Evolutionary conservation across 331 rosid genomes (phyloP).

Genomic region (Spiraea crenata): DNA sequence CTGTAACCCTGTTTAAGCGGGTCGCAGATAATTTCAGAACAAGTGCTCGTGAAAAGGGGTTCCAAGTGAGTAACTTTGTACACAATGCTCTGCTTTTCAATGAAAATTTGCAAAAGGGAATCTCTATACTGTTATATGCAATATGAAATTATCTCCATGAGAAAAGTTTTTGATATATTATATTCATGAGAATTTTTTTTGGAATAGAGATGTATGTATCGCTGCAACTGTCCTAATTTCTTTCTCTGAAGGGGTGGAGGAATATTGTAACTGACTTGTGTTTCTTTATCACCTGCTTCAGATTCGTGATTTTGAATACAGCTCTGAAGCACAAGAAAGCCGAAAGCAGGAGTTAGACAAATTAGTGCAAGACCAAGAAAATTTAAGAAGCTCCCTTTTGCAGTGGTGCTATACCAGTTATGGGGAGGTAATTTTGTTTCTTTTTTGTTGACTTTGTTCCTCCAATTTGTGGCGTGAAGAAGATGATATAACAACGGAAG

Average conservation of each 20-base stretch:
- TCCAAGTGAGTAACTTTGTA: conserved; percentile 62
- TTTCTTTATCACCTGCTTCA: conserved; percentile 36
- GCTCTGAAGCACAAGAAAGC: conserved; percentile 78
- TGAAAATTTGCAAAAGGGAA: conserved; percentile 13
- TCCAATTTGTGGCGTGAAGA: background rate
- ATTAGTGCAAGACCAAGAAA: conserved; percentile 78
- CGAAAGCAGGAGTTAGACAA: conserved; percentile 78
- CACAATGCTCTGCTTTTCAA: conserved; percentile 19
- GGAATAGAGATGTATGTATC: conserved; percentile 16
- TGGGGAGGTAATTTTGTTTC: conserved; percentile 61
- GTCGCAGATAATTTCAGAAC: conserved; percentile 90
- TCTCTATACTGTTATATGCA: conserved; percentile 6
- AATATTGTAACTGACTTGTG: conserved; percentile 8
- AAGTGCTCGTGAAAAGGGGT: conserved; percentile 84
- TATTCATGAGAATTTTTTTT: conserved; percentile 17
- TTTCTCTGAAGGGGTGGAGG: background rate
- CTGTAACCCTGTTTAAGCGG: conserved; percentile 79
- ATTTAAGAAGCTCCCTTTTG: conserved; percentile 72
- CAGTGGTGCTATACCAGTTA: conserved; percentile 92
- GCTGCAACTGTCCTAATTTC: background rate
- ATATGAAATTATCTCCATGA: conserved; percentile 3
- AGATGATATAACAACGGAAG: background rate
- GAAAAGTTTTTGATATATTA: no score
- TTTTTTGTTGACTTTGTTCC: conserved; percentile 10
- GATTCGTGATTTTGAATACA: conserved; percentile 90